Base-by-base conservation (phyloP, 805 yeast genomes). In the Torulaspora gathmanii region DNA sequence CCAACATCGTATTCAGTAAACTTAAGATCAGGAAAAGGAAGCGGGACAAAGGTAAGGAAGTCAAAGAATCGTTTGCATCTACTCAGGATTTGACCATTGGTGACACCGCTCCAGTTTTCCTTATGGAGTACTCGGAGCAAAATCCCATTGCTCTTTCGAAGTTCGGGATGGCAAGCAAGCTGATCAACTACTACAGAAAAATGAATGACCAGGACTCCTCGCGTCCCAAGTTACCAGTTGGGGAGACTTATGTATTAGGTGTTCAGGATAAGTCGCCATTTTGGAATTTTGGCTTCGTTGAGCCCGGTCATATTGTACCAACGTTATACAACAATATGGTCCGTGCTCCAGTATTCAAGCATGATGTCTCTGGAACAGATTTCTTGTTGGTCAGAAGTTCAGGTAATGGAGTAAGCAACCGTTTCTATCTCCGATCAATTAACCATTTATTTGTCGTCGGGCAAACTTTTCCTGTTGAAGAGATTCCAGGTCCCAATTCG, bases 211-310 rank as follows among this genome's bases (percentile, higher is more conserved):
- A 86, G 40, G 99, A 93, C 63, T 77, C 79, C 3, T 73, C 85
- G 4, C 78, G 98, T 49, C 98, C 98, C 0, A 91, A 90, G 58
- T 71, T 89, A 22, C 78, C 87, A 1, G 74, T 89, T 33, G 99
- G 99, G 36, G 99, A 93, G 63, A 93, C 98, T 0, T 93, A 86
- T 67, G 96, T 93, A 2, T 71, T 93, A 29, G 97, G 96, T n/a
- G 86, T 87, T 1, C 96, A 90, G 61, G 99, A 93, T 67, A 77
- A 95, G 56, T 86, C 96, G 6, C 97, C 99, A 10, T 93, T 93
- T 63, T 93, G 99, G 98, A 93, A 90, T 64, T 93, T 89, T 70
- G 99, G 99, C 1, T 86, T 85, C 68, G 98, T 93, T 6, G 96
- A 88, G 37, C 86, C 89, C 2, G 99, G 99, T 2, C 87, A 84